These are phyloP conservation scores for Lizanozyma gosingica DNA, from an alignment of 1,139 yeast genomes.

Conservation along the genomic window DNA sequence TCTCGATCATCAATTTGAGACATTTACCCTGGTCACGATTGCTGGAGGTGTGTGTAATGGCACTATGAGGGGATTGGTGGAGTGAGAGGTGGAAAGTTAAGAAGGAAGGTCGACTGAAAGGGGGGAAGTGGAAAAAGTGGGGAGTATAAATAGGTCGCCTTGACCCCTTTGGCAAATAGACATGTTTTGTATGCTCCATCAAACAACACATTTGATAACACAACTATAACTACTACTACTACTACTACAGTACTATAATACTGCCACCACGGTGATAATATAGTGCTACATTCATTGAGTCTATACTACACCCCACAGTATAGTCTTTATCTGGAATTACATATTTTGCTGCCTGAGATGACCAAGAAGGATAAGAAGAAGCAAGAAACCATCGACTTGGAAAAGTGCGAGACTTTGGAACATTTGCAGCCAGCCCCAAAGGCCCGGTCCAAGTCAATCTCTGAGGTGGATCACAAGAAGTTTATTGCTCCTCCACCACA, in stretches of 20 bases:
- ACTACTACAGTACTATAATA: constrained; percentile 1
- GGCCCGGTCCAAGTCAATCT: constrained; percentile 5
- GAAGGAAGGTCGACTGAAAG: too few relatives aligned
- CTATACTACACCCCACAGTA: too few relatives aligned
- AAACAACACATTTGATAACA: too few relatives aligned
- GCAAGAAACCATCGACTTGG: constrained; percentile 22
- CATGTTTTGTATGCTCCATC: too few relatives aligned
- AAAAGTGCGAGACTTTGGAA: constrained; percentile 29
- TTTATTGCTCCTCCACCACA: constrained; percentile 20
- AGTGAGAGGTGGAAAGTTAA: too few relatives aligned
- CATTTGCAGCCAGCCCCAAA: constrained; percentile 35
- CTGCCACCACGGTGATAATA: too few relatives aligned
- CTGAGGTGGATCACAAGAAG: background rate
- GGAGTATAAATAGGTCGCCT: background rate
- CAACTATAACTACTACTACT: background rate
- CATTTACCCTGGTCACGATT: too few relatives aligned
- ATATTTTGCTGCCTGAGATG: too few relatives aligned
- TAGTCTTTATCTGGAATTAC: too few relatives aligned
- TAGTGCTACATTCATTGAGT: too few relatives aligned
- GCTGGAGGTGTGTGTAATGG: too few relatives aligned
- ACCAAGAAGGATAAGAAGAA: constrained; percentile 19
- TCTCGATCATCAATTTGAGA: background rate
- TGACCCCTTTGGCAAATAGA: too few relatives aligned
- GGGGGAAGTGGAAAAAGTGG: background rate
- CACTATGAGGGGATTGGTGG: background rate